Percentiles rank a stretch among this genome's conserved stretches.
Evolutionary conservation across 1,139 yeast genomes (phyloP).

Genomic region (Candida glucosophila): DNA sequence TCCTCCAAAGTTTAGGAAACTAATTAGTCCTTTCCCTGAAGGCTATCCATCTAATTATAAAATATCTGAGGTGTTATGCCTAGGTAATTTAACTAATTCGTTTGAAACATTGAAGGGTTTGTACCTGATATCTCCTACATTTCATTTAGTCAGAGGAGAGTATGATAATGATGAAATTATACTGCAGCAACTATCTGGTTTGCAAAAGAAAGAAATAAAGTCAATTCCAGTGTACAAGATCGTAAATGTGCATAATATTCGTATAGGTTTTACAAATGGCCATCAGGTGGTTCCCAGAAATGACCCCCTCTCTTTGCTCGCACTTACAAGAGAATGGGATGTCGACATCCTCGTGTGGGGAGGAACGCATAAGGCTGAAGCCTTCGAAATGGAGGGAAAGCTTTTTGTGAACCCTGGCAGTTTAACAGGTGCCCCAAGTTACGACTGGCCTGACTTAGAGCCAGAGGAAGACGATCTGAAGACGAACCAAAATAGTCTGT

Average conservation of each 20-base stretch:
- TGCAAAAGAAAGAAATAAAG: conserved; percentile 27
- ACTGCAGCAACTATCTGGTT: conserved; percentile 22
- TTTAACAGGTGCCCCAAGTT: conserved; percentile 82
- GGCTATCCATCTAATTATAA: conserved; percentile 46
- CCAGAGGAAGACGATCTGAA: conserved; percentile 41
- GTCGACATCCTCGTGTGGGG: conserved; percentile 94
- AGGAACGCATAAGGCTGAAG: conserved; percentile 90
- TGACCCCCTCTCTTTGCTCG: conserved; percentile 77
- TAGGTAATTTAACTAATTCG: conserved; percentile 79
- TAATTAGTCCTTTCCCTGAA: conserved; percentile 47
- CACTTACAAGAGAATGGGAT: conserved; percentile 83
- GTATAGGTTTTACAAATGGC: conserved; percentile 82
- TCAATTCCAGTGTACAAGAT: conserved; percentile 63
- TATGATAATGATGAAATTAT: conserved; percentile 34
- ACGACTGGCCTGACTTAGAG: conserved; percentile 33
- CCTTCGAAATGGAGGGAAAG: conserved; percentile 85
- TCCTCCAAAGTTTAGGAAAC: conserved; percentile 55
- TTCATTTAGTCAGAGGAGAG: conserved; percentile 78
- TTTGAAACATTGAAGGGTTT: conserved; percentile 56
- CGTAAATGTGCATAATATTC: conserved; percentile 59
- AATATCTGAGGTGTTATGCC: conserved; percentile 74
- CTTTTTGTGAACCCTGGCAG: conserved; percentile 94
- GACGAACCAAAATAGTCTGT: conserved; percentile 6
- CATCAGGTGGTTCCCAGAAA: conserved; percentile 74
- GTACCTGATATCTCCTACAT: conserved; percentile 58